Evolutionary conservation across 345 rosid species (phyloP), one percentile per base, ranked within the genome.

Genomic region (Camelina hispida): DNA sequence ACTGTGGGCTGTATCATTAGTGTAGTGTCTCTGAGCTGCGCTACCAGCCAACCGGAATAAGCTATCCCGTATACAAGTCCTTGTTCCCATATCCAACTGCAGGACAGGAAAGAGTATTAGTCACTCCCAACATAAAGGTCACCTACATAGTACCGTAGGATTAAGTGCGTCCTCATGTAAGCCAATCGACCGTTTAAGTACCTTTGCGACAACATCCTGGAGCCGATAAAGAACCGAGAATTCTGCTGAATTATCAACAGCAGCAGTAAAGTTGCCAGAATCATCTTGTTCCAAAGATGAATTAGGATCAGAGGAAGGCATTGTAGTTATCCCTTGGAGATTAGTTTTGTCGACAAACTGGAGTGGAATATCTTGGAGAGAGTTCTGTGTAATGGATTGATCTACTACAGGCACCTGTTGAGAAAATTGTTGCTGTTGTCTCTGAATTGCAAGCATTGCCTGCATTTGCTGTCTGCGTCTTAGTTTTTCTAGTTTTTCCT

Each of bases 401-500:
- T 79, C 83, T 48, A 72, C 38, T 68, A 77, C 62, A 53, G 87
- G 72, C 38, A 78, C 69, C 74, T 85, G 84, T 68, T 82, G 82
- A 70, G 74, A 69, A 79, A 90, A 85, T 80, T 90, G 94, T 86
- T 84, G 86, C 44, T 81, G 90, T 79, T 95, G 96, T 76, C 89
- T 84, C 82, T 88, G 91, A 78, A 95, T 90, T 67, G 99, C 99
- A 83, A 90, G 87, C 87, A 95, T 78, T 70, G 99, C 99, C 81
- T 86, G 99, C 91, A 92, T 89, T 80, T 95, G 97, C 84, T 95
- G 99, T 69, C 89, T 85, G 57, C 97, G 84, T 85, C 93, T 85
- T 66, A 95, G 79, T 64, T 95, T 95, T 81, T 93, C 97, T 63
- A 93, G 86, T 81, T 93, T 95, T 81, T 93, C 99, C 72, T 83